Conservation (phyloP, 2,329 filamentous ascomycete genomes). For the Botrytis pseudocinerea region DNA sequence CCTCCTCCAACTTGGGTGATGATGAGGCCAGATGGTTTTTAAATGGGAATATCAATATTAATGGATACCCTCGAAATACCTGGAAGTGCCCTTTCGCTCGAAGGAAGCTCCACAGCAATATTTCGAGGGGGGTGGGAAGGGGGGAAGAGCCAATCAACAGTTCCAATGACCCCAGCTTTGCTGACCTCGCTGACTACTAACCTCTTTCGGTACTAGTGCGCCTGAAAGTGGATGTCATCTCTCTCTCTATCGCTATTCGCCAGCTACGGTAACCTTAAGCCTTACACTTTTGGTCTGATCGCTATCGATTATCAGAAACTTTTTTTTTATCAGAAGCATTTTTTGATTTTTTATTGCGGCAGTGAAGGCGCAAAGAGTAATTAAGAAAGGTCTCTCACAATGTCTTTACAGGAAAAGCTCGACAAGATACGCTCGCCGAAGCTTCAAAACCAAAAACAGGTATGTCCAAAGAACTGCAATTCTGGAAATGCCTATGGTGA, state of each 20-base stretch:
- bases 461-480: constrained; percentile 45
- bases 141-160: not conserved
- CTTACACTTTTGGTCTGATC: constrained; percentile 25
- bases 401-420: constrained; percentile 83
- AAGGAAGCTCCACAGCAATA: not conserved
- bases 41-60: not conserved
- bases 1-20: not conserved
- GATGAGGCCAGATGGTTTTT: constrained; percentile 16
- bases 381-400: constrained; percentile 40
- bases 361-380: constrained; percentile 36
- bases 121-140: not conserved
- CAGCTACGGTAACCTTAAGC: constrained; percentile 24
- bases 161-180: not conserved
- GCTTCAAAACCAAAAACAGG: constrained; percentile 92
- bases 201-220: not conserved
- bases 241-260: not conserved
- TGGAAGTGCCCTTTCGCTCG: not conserved
- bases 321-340: constrained; percentile 27
- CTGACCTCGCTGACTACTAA: not conserved
- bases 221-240: not conserved
- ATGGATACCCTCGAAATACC: not conserved
- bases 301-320: constrained; percentile 29
- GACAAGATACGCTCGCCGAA: constrained; percentile 97
- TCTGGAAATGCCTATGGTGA: constrained; percentile 23
- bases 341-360: constrained; percentile 23